phyloP scores from a whole-genome alignment of 2,329 filamentous ascomycete species.

The Myriosclerotinia curreyana region DNA sequence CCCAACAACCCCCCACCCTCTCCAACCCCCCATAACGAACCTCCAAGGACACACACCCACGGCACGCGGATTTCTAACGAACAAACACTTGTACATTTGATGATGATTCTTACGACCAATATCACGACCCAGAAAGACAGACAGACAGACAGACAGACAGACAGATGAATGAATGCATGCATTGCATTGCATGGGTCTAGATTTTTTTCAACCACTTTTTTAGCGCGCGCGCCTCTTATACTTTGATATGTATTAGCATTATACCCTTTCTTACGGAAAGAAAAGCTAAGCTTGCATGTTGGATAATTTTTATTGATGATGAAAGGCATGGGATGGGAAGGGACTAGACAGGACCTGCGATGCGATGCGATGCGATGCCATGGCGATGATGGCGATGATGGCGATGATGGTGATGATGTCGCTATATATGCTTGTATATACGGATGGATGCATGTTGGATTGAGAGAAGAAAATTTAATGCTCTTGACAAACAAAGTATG shows the following conservation, averaged over 20 bases:
- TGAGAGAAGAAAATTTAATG: too few relatives aligned
- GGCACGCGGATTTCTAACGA: background rate
- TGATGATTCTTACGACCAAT: constrained; percentile 11
- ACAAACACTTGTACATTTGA: background rate
- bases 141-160: too few relatives aligned
- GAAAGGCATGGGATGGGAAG: background rate
- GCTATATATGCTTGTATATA: constrained; percentile 8
- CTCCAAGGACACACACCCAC: too few relatives aligned
- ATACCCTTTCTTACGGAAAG: constrained; percentile 23
- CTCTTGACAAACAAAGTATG: too few relatives aligned
- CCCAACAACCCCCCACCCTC: too few relatives aligned
- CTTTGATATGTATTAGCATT: constrained; percentile 17
- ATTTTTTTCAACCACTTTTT: constrained; percentile 1
- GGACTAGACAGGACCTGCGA: background rate
- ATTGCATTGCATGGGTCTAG: background rate
- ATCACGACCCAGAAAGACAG: constrained; percentile 1
- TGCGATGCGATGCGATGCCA: constrained; percentile 2
- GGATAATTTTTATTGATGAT: constrained; percentile 12
- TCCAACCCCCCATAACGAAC: background rate
- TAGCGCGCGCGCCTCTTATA: background rate
- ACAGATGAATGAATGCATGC: too few relatives aligned
- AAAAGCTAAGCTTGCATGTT: constrained; percentile 17
- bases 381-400: too few relatives aligned
- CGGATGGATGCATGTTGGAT: background rate
- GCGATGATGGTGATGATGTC: background rate